Conservation (phyloP, 345 rosid species). For the Punica granatum region DNA sequence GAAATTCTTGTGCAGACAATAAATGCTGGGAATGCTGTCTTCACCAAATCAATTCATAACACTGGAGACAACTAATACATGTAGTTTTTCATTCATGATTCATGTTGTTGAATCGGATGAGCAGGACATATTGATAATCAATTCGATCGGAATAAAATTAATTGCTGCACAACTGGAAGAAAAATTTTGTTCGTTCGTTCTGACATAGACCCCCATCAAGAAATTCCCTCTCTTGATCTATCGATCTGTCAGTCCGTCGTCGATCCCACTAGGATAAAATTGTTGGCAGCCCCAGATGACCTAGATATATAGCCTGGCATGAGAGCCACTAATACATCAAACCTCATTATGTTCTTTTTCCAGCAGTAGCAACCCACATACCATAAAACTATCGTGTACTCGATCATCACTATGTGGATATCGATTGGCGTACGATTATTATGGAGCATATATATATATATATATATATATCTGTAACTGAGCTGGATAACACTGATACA, state of each 20-base stretch:
- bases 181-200: background rate
- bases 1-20: background rate
- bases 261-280: background rate
- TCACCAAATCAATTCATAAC: constrained; percentile 1
- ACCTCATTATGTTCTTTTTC: background rate
- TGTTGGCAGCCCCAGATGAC: background rate
- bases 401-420: background rate
- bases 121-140: background rate
- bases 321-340: background rate
- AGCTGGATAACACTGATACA: no score
- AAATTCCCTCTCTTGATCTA: background rate
- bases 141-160: background rate
- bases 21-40: background rate
- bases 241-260: no score
- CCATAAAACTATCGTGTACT: no score
- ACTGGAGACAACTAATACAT: constrained; percentile 2
- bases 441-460: no score
- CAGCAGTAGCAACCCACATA: no score
- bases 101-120: background rate
- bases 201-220: background rate
- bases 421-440: no score
- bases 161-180: background rate
- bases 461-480: no score
- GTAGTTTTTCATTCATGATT: background rate
- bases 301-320: constrained; percentile 4